Percentiles rank a stretch among this genome's conserved stretches.
Evolutionary conservation across 345 rosid species (phyloP).

Genomic region (Moringa oleifera): DNA sequence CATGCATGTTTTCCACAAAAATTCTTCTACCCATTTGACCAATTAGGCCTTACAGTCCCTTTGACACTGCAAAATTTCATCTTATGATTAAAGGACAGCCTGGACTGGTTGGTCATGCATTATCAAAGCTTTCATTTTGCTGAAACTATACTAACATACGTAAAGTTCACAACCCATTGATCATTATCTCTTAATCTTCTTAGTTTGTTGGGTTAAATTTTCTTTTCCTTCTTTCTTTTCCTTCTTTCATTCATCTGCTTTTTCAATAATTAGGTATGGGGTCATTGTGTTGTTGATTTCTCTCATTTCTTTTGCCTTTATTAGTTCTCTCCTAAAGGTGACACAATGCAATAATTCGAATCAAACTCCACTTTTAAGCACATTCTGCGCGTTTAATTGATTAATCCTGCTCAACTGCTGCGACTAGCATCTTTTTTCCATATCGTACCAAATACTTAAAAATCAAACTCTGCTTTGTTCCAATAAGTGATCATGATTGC

Average conservation of each 20-base stretch:
- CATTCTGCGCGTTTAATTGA: slow-evolving; percentile 5
- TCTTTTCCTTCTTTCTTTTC: neutral
- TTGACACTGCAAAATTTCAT: too few species aligned
- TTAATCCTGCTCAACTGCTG: neutral
- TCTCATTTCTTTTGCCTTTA: neutral
- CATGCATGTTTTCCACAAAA: slow-evolving; percentile 11
- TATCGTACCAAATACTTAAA: neutral
- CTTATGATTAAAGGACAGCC: too few species aligned
- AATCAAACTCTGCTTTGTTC: too few species aligned
- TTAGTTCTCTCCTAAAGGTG: slow-evolving; percentile 9
- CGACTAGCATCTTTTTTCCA: slow-evolving; percentile 21
- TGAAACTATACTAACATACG: too few species aligned
- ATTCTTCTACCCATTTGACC: slow-evolving; percentile 18
- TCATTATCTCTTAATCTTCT: neutral
- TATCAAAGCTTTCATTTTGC: too few species aligned
- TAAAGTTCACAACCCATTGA: neutral
- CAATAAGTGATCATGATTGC: too few species aligned
- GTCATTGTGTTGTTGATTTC: slow-evolving; percentile 11
- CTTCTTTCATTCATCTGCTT: neutral
- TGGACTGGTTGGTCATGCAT: too few species aligned
- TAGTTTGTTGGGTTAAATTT: slow-evolving; percentile 10
- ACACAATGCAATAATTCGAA: neutral
- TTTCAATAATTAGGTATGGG: neutral
- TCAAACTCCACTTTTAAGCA: neutral
- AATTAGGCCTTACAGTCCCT: too few species aligned